Conservation (phyloP, 1,284 basidiomycete species). For the Apiotrichum akiyoshidainum region DNA sequence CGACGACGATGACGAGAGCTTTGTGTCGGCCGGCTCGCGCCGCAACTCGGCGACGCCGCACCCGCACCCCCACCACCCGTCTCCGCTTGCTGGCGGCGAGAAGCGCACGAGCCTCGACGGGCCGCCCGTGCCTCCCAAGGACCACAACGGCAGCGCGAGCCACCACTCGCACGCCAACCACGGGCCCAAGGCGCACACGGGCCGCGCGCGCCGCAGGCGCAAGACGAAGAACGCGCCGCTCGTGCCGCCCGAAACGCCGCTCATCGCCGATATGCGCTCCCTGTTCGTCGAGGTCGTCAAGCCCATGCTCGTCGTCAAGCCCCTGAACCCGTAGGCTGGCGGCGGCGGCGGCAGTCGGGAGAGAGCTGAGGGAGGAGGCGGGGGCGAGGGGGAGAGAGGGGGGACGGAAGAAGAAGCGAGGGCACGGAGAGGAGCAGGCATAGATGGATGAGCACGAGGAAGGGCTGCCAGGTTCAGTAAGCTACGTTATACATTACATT, state of each 20-base stretch:
- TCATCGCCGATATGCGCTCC: conserved; percentile 73
- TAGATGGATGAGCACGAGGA: too few species aligned
- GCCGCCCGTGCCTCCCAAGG: conserved; percentile 11
- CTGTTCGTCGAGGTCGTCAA: conserved; percentile 78
- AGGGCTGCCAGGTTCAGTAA: too few species aligned
- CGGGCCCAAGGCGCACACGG: neutral
- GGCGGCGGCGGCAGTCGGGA: too few species aligned
- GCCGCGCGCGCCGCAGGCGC: conserved; percentile 4
- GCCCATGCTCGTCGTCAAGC: conserved; percentile 26
- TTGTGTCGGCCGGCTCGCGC: neutral
- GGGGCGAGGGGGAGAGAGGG: neutral
- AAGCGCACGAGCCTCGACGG: too few species aligned
- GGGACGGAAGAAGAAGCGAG: neutral
- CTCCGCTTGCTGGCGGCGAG: too few species aligned
- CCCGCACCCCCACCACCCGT: too few species aligned
- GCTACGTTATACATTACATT: too few species aligned
- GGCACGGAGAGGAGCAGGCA: too few species aligned
- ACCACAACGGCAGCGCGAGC: neutral
- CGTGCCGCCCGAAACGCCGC: conserved; percentile 70
- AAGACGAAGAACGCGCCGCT: conserved; percentile 50
- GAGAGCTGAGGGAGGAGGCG: too few species aligned
- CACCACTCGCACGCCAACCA: neutral
- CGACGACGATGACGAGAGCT: too few species aligned
- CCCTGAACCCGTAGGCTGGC: conserved; percentile 7
- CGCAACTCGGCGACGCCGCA: neutral